Evolutionary conservation across 2,329 filamentous ascomycete genomes (phyloP).

Genomic region (Orbilia quercus): DNA sequence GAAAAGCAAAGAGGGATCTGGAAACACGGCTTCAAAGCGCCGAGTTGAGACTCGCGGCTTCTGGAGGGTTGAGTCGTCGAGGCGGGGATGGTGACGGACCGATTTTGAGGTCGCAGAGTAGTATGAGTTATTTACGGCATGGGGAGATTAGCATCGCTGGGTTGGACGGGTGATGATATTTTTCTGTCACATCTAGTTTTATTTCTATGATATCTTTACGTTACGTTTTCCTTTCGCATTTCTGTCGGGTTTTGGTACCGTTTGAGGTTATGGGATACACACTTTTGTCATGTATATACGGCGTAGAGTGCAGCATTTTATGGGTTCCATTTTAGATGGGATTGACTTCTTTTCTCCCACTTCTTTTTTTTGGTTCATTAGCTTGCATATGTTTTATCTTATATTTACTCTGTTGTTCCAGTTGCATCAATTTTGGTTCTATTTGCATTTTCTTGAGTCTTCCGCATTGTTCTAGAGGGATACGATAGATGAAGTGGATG

Average conservation of each 20-base stretch:
- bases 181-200: not conserved
- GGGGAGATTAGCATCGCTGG: slow-evolving; percentile 47
- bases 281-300: slow-evolving; percentile 15
- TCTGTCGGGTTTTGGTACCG: not conserved
- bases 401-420: not conserved
- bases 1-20: slow-evolving; percentile 39
- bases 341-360: not conserved
- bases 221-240: not conserved
- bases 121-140: slow-evolving; percentile 44
- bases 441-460: not conserved
- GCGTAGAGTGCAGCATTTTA: slow-evolving; percentile 41
- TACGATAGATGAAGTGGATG: not conserved
- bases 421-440: not conserved
- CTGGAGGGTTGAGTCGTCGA: slow-evolving; percentile 28
- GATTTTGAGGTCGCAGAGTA: slow-evolving; percentile 39
- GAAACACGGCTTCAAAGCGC: slow-evolving; percentile 39
- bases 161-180: slow-evolving; percentile 28
- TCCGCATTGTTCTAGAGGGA: not conserved
- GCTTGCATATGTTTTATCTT: slow-evolving; percentile 1
- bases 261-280: slow-evolving; percentile 1
- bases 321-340: slow-evolving; percentile 13
- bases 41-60: slow-evolving; percentile 47
- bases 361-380: not conserved
- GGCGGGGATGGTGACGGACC: slow-evolving; percentile 11
- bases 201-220: too few relatives aligned